Conservation (phyloP, 2,329 filamentous ascomycete species). For the Microdochium bolleyi region DNA sequence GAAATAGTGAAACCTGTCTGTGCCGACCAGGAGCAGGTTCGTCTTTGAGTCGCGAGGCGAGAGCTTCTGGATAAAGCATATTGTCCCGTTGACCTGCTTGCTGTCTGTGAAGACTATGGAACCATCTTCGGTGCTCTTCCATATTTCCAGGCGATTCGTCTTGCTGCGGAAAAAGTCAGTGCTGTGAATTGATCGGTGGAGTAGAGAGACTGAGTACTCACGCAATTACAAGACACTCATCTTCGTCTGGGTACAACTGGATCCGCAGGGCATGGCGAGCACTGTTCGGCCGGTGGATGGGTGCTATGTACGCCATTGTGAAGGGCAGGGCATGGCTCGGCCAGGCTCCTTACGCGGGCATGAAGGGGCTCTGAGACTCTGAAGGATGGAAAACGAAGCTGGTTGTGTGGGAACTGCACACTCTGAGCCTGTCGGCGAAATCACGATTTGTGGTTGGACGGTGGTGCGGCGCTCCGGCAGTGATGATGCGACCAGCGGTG, state of each 20-base stretch:
- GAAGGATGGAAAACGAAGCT: neutral
- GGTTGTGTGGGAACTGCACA: neutral
- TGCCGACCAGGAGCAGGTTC: slow-evolving; percentile 88
- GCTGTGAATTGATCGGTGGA: slow-evolving; percentile 6
- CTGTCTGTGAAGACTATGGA: slow-evolving; percentile 49
- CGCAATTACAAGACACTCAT: slow-evolving; percentile 83
- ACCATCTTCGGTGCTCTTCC: slow-evolving; percentile 60
- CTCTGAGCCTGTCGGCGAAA: neutral
- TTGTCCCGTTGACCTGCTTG: slow-evolving; percentile 72
- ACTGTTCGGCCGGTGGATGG: slow-evolving; percentile 87
- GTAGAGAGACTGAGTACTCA: slow-evolving; percentile 38
- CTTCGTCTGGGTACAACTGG: slow-evolving; percentile 62
- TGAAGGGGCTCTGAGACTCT: neutral
- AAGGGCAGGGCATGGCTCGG: neutral
- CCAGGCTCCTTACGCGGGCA: neutral
- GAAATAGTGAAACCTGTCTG: slow-evolving; percentile 85
- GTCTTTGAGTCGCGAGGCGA: slow-evolving; percentile 65
- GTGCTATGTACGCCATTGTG: slow-evolving; percentile 85
- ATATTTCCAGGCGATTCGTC: slow-evolving; percentile 80
- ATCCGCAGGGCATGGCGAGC: slow-evolving; percentile 81
- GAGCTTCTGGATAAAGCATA: slow-evolving; percentile 77
- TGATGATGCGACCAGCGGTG: neutral
- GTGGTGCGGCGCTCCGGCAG: neutral
- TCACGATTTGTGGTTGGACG: neutral
- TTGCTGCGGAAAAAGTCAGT: slow-evolving; percentile 49